Evolutionary conservation across 176 grass and related monocot species (phyloP).

Genomic region (Avena sativa): DNA sequence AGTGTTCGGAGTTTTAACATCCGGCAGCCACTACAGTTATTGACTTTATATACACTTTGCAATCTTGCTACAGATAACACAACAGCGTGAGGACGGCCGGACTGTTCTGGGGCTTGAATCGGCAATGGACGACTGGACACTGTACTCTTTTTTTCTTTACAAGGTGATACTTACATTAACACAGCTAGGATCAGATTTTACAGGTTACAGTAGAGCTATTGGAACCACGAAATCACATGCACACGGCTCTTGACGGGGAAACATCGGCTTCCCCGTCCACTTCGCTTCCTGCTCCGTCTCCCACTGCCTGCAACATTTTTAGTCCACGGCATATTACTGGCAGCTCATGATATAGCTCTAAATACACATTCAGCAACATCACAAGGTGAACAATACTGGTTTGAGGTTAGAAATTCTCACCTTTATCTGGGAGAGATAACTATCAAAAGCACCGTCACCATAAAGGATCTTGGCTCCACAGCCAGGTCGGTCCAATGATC

Average conservation of each 20-base stretch:
- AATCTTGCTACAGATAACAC: conserved; percentile 38
- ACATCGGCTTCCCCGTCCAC: conserved; percentile 81
- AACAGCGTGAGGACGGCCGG: not conserved
- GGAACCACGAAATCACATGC: conserved; percentile 75
- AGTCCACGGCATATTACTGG: conserved; percentile 27
- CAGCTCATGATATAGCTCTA: not conserved
- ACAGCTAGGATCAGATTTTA: conserved; percentile 63
- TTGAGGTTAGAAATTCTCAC: conserved; percentile 32
- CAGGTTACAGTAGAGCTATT: conserved; percentile 56
- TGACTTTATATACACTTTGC: conserved; percentile 24
- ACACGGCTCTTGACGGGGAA: conserved; percentile 65
- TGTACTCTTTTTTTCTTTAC: conserved; percentile 54
- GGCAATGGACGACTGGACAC: conserved; percentile 28
- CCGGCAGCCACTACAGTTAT: conserved; percentile 17
- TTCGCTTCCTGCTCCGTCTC: conserved; percentile 61
- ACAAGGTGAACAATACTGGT: not conserved
- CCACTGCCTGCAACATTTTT: conserved; percentile 48
- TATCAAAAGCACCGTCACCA: conserved; percentile 78
- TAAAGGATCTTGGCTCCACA: conserved; percentile 88
- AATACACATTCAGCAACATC: not conserved
- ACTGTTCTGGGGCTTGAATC: conserved; percentile 20
- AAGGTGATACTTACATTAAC: conserved; percentile 66
- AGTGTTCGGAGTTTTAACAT: conserved; percentile 17
- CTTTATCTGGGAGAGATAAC: conserved; percentile 64
- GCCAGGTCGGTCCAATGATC: conserved; percentile 71